Base-by-base conservation (phyloP, 192 early-diverging fungal species). In the Linnemannia hyalina region DNA sequence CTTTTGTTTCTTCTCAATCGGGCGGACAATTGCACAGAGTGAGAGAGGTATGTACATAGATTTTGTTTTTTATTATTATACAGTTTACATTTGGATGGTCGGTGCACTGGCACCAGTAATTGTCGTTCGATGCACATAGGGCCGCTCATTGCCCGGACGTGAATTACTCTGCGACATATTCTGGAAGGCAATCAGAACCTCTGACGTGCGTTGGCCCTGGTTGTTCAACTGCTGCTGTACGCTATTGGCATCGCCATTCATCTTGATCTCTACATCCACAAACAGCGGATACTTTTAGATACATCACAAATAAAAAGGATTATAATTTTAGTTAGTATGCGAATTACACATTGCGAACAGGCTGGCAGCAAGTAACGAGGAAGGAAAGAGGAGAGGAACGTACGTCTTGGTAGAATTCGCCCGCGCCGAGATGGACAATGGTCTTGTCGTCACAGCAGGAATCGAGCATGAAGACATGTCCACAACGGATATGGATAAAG, bases 261-360 rank as follows among this genome's bases (percentile, higher is more conserved):
- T 85, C 75, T 88, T 88, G 69, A 88, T 88, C 69, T 84, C 82
- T 6, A 88, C 82, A 82, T 88, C 88, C 4, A 88, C 88, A 75
- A 88, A 88, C 6, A 85, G 73, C 4, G 88, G 82, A 70, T 88
- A 84, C 75, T 83, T 42, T 10, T 54, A 41, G 2, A 22, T 20
- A 22, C 4, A 52, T 10, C 32, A 72, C 0, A 11, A 23, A 70
- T 29, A 26, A 38, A 10, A 54, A 54, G 60, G 60, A 36, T 29
- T 16, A 16, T 15, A 0, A 65, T 23, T 32, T 23, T 23, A 1
- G 13, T 23, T 40, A 16, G 9, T 6, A 71, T 40, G 4, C 38
- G 3, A 40, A 6, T 40, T 40, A 40, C 38, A 40, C 3, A 40
- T 13, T 13, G 13, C 11, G 36, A 36, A 23, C 15, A 9, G n/a